Base-by-base conservation (phyloP, 1,284 basidiomycete genomes). In the Tylopilus orsonianus region DNA sequence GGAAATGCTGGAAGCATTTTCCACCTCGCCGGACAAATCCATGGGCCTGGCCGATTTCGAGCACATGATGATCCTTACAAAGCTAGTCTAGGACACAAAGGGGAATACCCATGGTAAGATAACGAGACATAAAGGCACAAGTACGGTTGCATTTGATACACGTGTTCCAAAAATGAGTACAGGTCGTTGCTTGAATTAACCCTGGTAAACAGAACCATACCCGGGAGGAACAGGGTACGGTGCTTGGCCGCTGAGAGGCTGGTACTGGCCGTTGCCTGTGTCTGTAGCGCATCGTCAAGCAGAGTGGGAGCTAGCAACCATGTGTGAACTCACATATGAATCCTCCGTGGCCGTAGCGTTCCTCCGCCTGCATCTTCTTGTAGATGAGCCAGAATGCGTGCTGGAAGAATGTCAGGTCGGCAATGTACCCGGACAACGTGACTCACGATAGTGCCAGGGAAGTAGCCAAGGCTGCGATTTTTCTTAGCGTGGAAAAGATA, bases 311-410 rank as follows among this genome's bases (percentile, higher is more conserved):
- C 10, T 10, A 3, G 6, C 12, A 14, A 7, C 14, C 10, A 26
- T 2, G 29, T 35, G 19, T 36, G 71, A 18, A 26, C 80, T 61
- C 64, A 83, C 79, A 84, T 51, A 73, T 62, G 70, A 83, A 89
- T 23, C 85, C 85, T 23, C 81, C 82, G 5, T 65, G 66, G 5
- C 87, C 87, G 63, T 85, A 90, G 43, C 76, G 72, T 59, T 90
- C 87, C 61, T 91, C 87, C 0, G 88, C 88, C 58, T 85, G 76
- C 71, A 89, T 88, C 71, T 82, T 81, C 73, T 80, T 85, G 69
- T 86, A 86, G 50, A 85, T 85, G 38, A 85, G 72, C 83, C 82
- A 83, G 64, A 83, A 81, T 5, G 80, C 78, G 56, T 84, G 81
- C 70, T 72, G 36, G 10, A 34, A 44, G 38, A 37, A 41, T 10